Percentiles rank a stretch among this genome's conserved stretches.
Conservation (phyloP, 169 alveolate genomes). For the Plasmodium gaboni region DNA sequence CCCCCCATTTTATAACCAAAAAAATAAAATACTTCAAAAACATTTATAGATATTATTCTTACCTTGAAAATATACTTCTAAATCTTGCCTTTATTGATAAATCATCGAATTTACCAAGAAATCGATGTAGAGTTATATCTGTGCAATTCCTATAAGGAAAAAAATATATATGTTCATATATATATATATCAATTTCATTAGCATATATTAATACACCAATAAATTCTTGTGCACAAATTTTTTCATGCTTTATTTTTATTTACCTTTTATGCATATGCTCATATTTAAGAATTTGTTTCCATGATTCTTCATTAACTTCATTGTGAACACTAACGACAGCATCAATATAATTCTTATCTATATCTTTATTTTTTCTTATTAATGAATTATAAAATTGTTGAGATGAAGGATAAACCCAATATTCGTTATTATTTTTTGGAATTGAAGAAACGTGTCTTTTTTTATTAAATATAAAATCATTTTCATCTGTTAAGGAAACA, state of each 20-base stretch:
- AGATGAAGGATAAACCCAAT: conserved; percentile 91
- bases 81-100: conserved; percentile 81
- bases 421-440: conserved; percentile 48
- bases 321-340: conserved; percentile 89
- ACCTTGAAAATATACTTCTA: conserved; percentile 75
- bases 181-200: neutral
- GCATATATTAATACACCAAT: too few relatives aligned
- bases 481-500: conserved; percentile 13
- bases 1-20: neutral
- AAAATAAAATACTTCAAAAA: neutral
- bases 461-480: conserved; percentile 18
- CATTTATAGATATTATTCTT: neutral
- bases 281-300: conserved; percentile 87
- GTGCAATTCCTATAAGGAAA: conserved; percentile 76
- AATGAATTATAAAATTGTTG: conserved; percentile 90
- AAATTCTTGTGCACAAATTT: too few relatives aligned
- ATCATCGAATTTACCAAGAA: conserved; percentile 86
- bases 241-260: neutral
- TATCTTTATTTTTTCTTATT: conserved; percentile 80
- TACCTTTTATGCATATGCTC: conserved; percentile 82
- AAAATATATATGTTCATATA: neutral
- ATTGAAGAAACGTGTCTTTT: conserved; percentile 59
- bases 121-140: conserved; percentile 84
- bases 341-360: conserved; percentile 81
- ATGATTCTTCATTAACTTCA: conserved; percentile 87